phyloP scores from a whole-genome alignment of 805 yeast species.

The Wickerhamiella parazyma region DNA sequence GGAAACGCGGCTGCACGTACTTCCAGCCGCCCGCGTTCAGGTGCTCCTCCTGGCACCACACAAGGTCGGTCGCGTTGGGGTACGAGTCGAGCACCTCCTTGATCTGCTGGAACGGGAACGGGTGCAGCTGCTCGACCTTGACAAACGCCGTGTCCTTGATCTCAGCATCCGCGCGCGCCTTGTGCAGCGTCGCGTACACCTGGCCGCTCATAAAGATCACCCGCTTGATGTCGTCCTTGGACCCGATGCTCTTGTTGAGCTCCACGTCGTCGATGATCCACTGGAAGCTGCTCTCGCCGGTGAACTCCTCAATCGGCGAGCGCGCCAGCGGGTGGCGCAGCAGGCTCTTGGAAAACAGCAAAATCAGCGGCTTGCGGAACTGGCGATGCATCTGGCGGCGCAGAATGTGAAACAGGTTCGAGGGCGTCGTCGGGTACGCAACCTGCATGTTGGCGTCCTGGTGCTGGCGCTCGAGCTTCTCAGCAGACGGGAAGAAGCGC shows the following conservation, averaged over 20 bases:
- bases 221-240: conserved; percentile 77
- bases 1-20: conserved; percentile 69
- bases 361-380: conserved; percentile 70
- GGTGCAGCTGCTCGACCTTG: conserved; percentile 89
- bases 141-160: conserved; percentile 78
- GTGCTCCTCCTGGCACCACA: conserved; percentile 98
- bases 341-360: conserved; percentile 85
- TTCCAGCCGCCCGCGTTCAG: conserved; percentile 90
- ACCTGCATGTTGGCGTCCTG: conserved; percentile 98
- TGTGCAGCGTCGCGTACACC: conserved; percentile 83
- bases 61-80: conserved; percentile 75
- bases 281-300: conserved; percentile 82
- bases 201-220: conserved; percentile 81
- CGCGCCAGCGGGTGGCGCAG: conserved; percentile 97
- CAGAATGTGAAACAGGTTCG: conserved; percentile 87
- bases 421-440: conserved; percentile 96
- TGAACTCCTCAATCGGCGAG: conserved; percentile 69
- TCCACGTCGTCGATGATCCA: conserved; percentile 93
- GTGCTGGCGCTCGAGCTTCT: conserved; percentile 89
- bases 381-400: conserved; percentile 99
- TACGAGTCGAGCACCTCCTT: conserved; percentile 69
- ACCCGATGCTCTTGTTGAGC: conserved; percentile 60
- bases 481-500: conserved; percentile 80
- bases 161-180: conserved; percentile 66
- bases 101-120: conserved; percentile 95